Evolutionary conservation across 352 stramenopile genomes (phyloP), one percentile per base, ranked within the genome.

Genomic region (Aphanomyces cochlioides): DNA sequence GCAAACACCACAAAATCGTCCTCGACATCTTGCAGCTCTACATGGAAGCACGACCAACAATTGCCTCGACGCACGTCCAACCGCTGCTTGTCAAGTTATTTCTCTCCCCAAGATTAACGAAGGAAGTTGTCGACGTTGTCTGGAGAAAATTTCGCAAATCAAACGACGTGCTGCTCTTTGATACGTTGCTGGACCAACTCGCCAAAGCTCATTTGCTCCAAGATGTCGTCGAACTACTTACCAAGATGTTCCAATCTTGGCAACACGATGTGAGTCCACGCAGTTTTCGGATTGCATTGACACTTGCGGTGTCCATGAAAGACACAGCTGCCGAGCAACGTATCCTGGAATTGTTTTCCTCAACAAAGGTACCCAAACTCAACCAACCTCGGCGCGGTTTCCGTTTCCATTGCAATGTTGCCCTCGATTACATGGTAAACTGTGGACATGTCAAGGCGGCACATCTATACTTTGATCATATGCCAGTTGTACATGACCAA

Each of bases 271-370:
- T 37, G 28, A 37, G 43, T 37, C 17, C 13, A 10, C 54, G 43
- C 15, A 40, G 54, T 37, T 61, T 43, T 37, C 54, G 54, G 28
- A 37, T 61, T 7, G 54, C 54, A 17, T 39, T 61, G 15, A n/a
- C 28, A 37, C n/a, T n/a, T 17, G n/a, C 17, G 43, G 28, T 28
- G 8, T 8, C 50, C 50, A 19, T 58, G 50, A n/a, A 58, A 19
- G 50, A 58, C 50, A 10, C n/a, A 21, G n/a, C n/a, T 8, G n/a
- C 50, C 1, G 50, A 38, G 50, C 50, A 38, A 8, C n/a, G 7
- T n/a, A 38, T 8, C n/a, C 50, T 58, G 50, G 50, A 58, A 58
- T 21, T 34, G n/a, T 58, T 28, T 28, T 28, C 28, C 28, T 2
- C 0, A 28, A 28, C 1, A 28, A 28, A 28, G 28, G 28, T 28